Conservation (phyloP, 306 rosid genomes). For the Dryas octopetala region DNA sequence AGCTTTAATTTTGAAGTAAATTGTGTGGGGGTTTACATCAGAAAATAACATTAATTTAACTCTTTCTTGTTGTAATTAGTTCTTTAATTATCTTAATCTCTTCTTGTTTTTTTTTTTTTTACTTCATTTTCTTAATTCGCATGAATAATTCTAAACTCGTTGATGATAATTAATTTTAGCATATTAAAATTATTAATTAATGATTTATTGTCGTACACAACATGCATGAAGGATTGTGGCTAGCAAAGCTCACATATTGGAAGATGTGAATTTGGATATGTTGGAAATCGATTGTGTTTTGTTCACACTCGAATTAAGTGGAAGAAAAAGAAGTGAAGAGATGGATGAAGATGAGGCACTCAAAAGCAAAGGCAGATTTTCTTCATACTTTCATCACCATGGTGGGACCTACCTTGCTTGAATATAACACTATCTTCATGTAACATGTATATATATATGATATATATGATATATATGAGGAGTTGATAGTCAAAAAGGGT, state of each 20-base stretch:
- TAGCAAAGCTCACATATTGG: no score
- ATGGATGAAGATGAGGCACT: conserved; percentile 37
- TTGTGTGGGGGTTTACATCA: conserved; percentile 65
- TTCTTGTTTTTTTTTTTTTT: not conserved
- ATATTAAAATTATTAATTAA: no score
- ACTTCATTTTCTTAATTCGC: not conserved
- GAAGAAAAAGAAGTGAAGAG: conserved; percentile 24
- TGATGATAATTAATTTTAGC: no score
- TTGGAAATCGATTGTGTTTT: not conserved
- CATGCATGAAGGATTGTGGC: no score
- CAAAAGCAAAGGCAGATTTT: conserved; percentile 69
- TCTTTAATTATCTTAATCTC: conserved; percentile 3
- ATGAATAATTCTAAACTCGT: not conserved
- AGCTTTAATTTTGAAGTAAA: conserved; percentile 28
- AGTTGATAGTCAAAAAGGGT: conserved; percentile 57
- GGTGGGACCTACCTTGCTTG: conserved; percentile 49
- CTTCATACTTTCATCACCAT: conserved; percentile 47
- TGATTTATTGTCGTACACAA: no score
- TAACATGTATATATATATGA: not conserved
- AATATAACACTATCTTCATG: conserved; percentile 66
- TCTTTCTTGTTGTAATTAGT: conserved; percentile 15
- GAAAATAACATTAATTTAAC: conserved; percentile 45
- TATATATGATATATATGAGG: conserved; percentile 38
- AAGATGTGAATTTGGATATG: no score
- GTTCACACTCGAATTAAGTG: conserved; percentile 24